Evolutionary conservation across 306 rosid genomes (phyloP).

Genomic region (Glycine soja): DNA sequence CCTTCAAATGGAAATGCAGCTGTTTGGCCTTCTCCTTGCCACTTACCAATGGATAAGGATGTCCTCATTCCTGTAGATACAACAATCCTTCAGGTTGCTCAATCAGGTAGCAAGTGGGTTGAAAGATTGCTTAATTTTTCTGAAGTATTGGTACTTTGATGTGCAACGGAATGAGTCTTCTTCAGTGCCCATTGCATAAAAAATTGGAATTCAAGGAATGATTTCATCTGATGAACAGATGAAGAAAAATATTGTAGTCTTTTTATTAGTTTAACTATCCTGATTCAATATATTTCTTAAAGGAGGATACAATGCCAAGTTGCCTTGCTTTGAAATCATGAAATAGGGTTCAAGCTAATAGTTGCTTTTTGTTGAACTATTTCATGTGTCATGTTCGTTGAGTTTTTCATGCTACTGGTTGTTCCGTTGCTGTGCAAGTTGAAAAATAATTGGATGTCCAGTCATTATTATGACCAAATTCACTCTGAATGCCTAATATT

Average conservation of each 20-base stretch:
- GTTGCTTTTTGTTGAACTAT: background rate
- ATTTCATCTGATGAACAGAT: conserved; percentile 35
- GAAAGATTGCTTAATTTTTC: conserved; percentile 31
- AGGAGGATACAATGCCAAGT: conserved; percentile 10
- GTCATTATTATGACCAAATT: conserved; percentile 3
- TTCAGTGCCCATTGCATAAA: conserved; percentile 28
- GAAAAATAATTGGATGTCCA: conserved; percentile 12
- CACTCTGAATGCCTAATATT: conserved; percentile 18
- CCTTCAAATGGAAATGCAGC: conserved; percentile 58
- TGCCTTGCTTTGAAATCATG: conserved; percentile 18
- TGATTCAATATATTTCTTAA: conserved; percentile 1
- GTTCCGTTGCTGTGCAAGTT: conserved; percentile 28
- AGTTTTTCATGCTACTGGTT: background rate
- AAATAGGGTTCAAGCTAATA: conserved; percentile 30
- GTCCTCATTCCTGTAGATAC: conserved; percentile 55
- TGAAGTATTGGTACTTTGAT: conserved; percentile 23
- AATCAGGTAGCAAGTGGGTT: conserved; percentile 65
- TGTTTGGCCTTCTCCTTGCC: conserved; percentile 62
- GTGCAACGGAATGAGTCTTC: conserved; percentile 15
- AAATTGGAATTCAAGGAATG: conserved; percentile 32
- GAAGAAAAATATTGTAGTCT: conserved; percentile 26
- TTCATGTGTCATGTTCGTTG: conserved; percentile 1
- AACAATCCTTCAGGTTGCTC: conserved; percentile 61
- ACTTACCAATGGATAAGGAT: conserved; percentile 61
- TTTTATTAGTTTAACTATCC: background rate